These are phyloP conservation scores for Dalechampia spathulata DNA, from an alignment of 441 rosid species.

Conservation along the genomic window DNA sequence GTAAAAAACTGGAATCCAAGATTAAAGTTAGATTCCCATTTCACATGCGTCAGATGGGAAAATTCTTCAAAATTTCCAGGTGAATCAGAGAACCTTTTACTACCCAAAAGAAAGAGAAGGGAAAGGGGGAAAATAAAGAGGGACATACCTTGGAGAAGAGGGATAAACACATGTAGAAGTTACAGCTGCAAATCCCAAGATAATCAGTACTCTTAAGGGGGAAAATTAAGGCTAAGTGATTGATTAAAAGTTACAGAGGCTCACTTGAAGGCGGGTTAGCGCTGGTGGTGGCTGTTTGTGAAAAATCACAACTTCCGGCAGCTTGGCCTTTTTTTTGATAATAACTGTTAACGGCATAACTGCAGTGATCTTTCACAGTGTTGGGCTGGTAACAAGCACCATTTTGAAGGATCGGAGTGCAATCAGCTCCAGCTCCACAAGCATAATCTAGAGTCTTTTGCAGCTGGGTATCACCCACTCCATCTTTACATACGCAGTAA, in stretches of 20 bases:
- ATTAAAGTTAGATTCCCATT: too few relatives aligned
- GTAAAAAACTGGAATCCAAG: too few relatives aligned
- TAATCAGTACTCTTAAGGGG: neutral
- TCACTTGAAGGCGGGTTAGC: constrained; percentile 51
- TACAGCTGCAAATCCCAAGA: constrained; percentile 42
- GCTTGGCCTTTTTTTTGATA: constrained; percentile 64
- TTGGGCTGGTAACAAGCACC: constrained; percentile 82
- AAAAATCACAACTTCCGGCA: constrained; percentile 63
- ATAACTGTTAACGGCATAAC: constrained; percentile 90
- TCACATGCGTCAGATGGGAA: too few relatives aligned
- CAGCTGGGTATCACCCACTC: constrained; percentile 36
- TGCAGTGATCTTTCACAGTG: constrained; percentile 83
- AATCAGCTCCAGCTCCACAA: constrained; percentile 95
- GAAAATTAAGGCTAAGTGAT: neutral
- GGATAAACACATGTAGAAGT: constrained; percentile 46
- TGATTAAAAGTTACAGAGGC: neutral
- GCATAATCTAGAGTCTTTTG: constrained; percentile 85
- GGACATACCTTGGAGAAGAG: constrained; percentile 60
- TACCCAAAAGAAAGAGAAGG: neutral
- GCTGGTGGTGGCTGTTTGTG: constrained; percentile 48
- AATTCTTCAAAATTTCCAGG: too few relatives aligned
- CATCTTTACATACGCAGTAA: constrained; percentile 84
- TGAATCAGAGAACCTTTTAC: too few relatives aligned
- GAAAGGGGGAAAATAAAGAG: too few relatives aligned
- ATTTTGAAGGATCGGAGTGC: constrained; percentile 45